phyloP scores from a whole-genome alignment of 768 basidiomycete genomes.

The Russula brevipes region DNA sequence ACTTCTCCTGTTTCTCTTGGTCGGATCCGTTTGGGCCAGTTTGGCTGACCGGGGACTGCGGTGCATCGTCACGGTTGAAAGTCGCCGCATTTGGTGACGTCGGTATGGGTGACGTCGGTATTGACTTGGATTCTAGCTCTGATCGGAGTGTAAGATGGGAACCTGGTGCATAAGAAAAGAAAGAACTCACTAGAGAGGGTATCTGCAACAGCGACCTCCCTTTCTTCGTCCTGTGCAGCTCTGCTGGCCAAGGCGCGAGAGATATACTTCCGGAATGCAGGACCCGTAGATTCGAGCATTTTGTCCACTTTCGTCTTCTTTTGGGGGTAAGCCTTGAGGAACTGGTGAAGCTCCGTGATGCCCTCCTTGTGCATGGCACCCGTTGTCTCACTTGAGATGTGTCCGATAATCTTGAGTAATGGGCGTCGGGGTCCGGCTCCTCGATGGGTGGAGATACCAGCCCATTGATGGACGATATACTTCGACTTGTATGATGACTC shows the following conservation, averaged over 20 bases:
- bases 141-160: neutral
- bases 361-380: slow-evolving; percentile 89
- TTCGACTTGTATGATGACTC: slow-evolving; percentile 64
- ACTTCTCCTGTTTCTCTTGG: slow-evolving; percentile 49
- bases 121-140: slow-evolving; percentile 26
- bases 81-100: neutral
- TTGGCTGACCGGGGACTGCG: slow-evolving; percentile 24
- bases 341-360: slow-evolving; percentile 90
- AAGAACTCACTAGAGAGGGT: slow-evolving; percentile 66
- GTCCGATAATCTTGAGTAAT: slow-evolving; percentile 78
- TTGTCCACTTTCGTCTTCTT: slow-evolving; percentile 80
- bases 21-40: slow-evolving; percentile 28
- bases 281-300: slow-evolving; percentile 81
- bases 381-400: slow-evolving; percentile 84
- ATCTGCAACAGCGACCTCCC: slow-evolving; percentile 75
- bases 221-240: slow-evolving; percentile 81
- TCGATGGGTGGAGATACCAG: slow-evolving; percentile 52
- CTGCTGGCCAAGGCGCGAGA: slow-evolving; percentile 81
- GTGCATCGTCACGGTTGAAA: slow-evolving; percentile 11
- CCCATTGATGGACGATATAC: slow-evolving; percentile 59
- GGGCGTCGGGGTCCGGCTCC: slow-evolving; percentile 84
- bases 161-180: neutral
- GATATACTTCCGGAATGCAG: slow-evolving; percentile 89
- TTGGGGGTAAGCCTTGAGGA: slow-evolving; percentile 85
- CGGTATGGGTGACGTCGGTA: neutral